Base-by-base conservation (phyloP, 2,329 filamentous ascomycete genomes). In the Hypoxylon sp. region DNA sequence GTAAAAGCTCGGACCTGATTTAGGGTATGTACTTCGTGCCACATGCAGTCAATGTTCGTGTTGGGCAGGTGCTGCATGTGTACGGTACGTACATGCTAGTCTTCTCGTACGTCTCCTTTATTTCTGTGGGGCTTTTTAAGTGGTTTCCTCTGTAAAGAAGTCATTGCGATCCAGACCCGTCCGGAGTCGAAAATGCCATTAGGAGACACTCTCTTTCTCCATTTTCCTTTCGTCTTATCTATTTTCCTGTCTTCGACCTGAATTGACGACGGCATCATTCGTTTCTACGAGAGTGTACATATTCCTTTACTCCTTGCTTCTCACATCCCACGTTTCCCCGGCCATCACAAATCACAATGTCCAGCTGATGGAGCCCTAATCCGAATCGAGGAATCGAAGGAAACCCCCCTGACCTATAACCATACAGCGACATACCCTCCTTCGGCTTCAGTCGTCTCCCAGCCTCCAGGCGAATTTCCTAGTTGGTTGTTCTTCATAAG, bases 381-480 rank as follows among this genome's bases (percentile, higher is more conserved):
- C 68, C 66, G 51, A 66, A 68, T 71, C 29, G 39, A 71, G 68
- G 59, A 71, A 64, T 71, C 35, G 48, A 71, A 65, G 59, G 66
- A 64, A 39, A 31, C 58, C 48, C 59, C 69, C 70, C 70, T 67
- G 67, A 42, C 60, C 65, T 65, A 72, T 68, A 72, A 54, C 57
- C 57, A 35, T 47, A 50, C 59, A 51, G 65, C 63, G 55, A 64
- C 50, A 69, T 72, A 67, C 67, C 70, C 62, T 68, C 70, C 63
- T 63, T 69, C 53, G 59, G 63, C 63, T 58, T 65, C 62, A 48
- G 57, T 53, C 42, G 24, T 63, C 59, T 63, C 51, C 68, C 53
- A 62, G 51, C 61, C 60, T 64, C 55, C 57, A 67, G 22, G 37
- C 60, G 62, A 60, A 35, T 68, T 52, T 61, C 64, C 51, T 66